Base-by-base conservation (phyloP, 371 early-diverging fungal species). In the Massospora cicadina region DNA sequence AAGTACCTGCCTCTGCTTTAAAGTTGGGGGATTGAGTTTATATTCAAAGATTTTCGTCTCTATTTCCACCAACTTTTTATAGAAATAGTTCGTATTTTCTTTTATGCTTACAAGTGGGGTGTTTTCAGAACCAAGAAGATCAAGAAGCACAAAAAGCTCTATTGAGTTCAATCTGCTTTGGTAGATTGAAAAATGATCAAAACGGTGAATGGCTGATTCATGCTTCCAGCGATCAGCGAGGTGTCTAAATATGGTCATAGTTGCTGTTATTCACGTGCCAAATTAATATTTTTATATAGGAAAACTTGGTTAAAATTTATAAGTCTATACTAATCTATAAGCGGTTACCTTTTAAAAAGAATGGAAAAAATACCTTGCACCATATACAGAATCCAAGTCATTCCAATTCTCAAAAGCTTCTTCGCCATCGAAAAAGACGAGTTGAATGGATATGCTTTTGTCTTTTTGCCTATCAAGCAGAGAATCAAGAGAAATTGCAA, bases 381-480 rank as follows among this genome's bases (percentile, higher is more conserved):
- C 98, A 75, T 95, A 97, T 29, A 92, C 76, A 0, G 95, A 94
- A 75, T 97, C 96, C 0, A 74, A 77, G 1, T 29, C 68, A 0
- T 79, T 74, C 95, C 95, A 95, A 0, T 78, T 67, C 17, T 68
- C 69, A 70, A 91, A 92, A 0, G 96, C 94, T 71, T 97, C 98
- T 68, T 97, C 98, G 26, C 98, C 98, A 72, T 97, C 98, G 69
- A 97, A 96, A 68, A 97, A 97, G 23, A 96, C 79, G 33, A 97
- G 62, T 69, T 97, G 93, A 31, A 95, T 28, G 0, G 89, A 87
- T 21, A 81, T 75, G 17, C 82, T 78, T 55, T 32, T 28, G 61
- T 62, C 23, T 10, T 27, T 30, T 30, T 55, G 43, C n/a, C 68
- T 70, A 23, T 74, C 72, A 29, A 80, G 65, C 1, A 62, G 66